Evolutionary conservation across 2,329 filamentous ascomycete species (phyloP).

Genomic region (Neonectria sp.): DNA sequence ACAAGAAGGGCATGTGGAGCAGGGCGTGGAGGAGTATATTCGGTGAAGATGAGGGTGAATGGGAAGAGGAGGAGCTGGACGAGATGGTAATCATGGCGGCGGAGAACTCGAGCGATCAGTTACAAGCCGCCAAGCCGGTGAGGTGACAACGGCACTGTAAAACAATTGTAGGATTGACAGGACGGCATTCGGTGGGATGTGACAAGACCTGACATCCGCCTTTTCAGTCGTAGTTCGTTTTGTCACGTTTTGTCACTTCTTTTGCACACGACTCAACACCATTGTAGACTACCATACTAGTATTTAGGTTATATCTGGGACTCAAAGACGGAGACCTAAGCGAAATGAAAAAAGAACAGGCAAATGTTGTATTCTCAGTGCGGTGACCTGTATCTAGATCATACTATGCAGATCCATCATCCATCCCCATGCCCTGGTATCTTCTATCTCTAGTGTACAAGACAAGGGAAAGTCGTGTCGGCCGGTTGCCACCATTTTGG

Average conservation of each 20-base stretch:
- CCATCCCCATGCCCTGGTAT: constrained; percentile 41
- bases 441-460: constrained; percentile 50
- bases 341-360: constrained; percentile 11
- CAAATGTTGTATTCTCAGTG: constrained; percentile 26
- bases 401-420: constrained; percentile 24
- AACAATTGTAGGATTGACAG: constrained; percentile 44
- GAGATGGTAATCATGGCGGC: constrained; percentile 57
- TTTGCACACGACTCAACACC: constrained; percentile 34
- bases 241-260: constrained; percentile 10
- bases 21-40: constrained; percentile 81
- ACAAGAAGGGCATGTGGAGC: constrained; percentile 94
- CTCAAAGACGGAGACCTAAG: neutral
- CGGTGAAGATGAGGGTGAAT: constrained; percentile 72
- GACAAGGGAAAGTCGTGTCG: constrained; percentile 38
- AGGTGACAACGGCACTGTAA: constrained; percentile 43
- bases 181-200: constrained; percentile 22
- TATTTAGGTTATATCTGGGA: constrained; percentile 15
- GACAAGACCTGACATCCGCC: constrained; percentile 11
- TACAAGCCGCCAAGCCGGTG: constrained; percentile 30
- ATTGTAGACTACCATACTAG: constrained; percentile 33
- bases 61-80: constrained; percentile 69
- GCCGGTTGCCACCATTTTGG: constrained; percentile 40
- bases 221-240: constrained; percentile 19
- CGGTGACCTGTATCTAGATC: constrained; percentile 12
- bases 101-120: constrained; percentile 39